Evolutionary conservation across 495 filamentous ascomycete species (phyloP).

Genomic region (Lasiosphaeria miniovina): DNA sequence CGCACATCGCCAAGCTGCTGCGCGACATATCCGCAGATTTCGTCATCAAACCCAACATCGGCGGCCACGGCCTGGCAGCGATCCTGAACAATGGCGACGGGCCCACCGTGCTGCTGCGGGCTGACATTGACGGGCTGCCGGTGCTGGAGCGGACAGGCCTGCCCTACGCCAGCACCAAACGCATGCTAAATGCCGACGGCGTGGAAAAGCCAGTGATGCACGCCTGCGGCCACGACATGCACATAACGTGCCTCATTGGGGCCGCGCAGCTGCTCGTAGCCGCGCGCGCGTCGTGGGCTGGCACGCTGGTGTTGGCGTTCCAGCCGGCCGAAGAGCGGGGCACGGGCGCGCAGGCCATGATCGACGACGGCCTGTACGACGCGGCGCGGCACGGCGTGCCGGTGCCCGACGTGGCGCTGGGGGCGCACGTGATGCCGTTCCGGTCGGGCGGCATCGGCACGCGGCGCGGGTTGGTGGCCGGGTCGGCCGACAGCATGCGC

Average conservation of each 20-base stretch:
- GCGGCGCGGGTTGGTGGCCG: conserved; percentile 40
- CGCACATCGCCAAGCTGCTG: conserved; percentile 39
- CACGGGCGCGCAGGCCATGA: conserved; percentile 58
- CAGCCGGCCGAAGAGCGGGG: conserved; percentile 60
- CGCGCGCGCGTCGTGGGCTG: conserved; percentile 47
- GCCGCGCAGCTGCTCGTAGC: conserved; percentile 43
- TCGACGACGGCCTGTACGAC: conserved; percentile 59
- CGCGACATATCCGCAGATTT: conserved; percentile 31
- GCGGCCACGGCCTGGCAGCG: conserved; percentile 55
- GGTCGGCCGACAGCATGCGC: conserved; percentile 42
- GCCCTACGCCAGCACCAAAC: conserved; percentile 50
- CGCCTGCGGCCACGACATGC: conserved; percentile 66
- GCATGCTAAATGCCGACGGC: conserved; percentile 42
- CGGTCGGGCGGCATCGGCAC: conserved; percentile 38
- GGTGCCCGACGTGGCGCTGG: conserved; percentile 54
- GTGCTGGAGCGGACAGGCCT: conserved; percentile 55
- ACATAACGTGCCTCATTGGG: conserved; percentile 53
- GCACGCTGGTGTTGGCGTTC: conserved; percentile 57
- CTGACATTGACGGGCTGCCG: conserved; percentile 63
- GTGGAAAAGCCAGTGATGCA: conserved; percentile 57
- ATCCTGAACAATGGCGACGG: conserved; percentile 57
- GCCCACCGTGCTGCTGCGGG: conserved; percentile 52
- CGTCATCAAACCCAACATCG: conserved; percentile 48
- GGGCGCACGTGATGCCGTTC: conserved; percentile 52
- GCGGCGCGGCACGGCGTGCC: conserved; percentile 40